Evolutionary conservation across 2,329 filamentous ascomycete species (phyloP), one percentile per base, ranked within the genome.

Genomic region (Pseudocercospora vitis): DNA sequence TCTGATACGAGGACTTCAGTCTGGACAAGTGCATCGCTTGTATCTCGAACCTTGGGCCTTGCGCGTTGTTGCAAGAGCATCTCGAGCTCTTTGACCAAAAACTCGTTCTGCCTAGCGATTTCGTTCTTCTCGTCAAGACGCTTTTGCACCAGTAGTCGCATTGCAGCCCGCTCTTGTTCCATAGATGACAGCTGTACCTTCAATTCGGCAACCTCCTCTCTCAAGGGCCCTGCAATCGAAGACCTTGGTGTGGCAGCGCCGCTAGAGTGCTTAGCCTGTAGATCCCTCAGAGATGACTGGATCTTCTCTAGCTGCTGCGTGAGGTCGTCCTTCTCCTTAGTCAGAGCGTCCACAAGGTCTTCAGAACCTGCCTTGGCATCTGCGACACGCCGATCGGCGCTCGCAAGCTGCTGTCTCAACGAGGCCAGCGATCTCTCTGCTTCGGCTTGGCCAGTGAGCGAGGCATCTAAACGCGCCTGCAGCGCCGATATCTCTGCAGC

Each of bases 1-100:
- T 61, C 60, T 7, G 51, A 45, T 9, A 52, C 21, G 7, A 57
- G 48, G n/a, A 32, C 28, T 4, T 59, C 59, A 33, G 58, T 67
- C 60, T 65, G 63, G 31, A 63, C 56, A 8, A 58, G 26, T 21
- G 60, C 59, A 50, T 67, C 58, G 16, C 28, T 42, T 16, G 39
- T 56, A 31, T 51, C 48, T 28, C 45, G 29, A 37, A 50, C 16
- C 52, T 45, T 55, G 4, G 46, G 42, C 14, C 52, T 37, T 3
- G 57, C 48, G 3, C 58, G 50, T 49, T 64, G 59, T n/a, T 63
- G 55, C 28, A 57, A 61, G n/a, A 63, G 51, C 11, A 50, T 58
- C 46, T 63, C 61, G 11, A 68, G 63, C 48, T 68, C 63, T 52
- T 65, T 64, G 16, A 61, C 56, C 9, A 69, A 52, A 32, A 64